A percentile compares a stretch with the other conserved stretches of the same genome.
Evolutionary conservation across 306 rosid genomes (phyloP).

Genomic region (Prunus mume): DNA sequence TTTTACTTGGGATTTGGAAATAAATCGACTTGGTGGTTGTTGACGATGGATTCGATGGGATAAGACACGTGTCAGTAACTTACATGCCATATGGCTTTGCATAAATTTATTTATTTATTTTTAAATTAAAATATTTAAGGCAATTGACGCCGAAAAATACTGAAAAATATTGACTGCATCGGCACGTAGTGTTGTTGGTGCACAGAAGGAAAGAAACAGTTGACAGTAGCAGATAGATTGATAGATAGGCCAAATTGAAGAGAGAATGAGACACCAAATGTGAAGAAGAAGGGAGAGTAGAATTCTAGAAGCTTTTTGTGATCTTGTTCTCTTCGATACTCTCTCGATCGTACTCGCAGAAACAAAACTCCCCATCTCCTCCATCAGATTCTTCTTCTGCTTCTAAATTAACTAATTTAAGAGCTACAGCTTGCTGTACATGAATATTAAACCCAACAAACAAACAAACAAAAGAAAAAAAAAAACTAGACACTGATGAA

Average conservation of each 20-base stretch:
- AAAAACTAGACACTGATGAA: background rate
- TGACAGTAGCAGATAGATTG: background rate
- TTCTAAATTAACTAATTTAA: background rate
- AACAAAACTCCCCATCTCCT: background rate
- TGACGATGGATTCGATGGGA: background rate
- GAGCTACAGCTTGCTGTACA: background rate
- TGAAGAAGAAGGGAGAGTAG: background rate
- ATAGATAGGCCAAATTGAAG: background rate
- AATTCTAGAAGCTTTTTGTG: conserved; percentile 8
- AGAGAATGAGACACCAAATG: background rate
- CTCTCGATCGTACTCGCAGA: background rate
- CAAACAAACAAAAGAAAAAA: background rate
- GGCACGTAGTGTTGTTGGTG: background rate
- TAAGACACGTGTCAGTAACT: background rate
- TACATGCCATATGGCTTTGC: background rate
- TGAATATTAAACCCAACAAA: background rate
- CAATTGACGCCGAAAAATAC: background rate
- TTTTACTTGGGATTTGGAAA: conserved; percentile 6
- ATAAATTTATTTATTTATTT: too few relatives aligned
- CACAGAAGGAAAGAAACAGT: background rate
- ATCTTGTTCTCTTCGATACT: background rate
- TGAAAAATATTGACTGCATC: background rate
- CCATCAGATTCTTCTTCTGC: background rate
- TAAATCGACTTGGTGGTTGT: background rate
- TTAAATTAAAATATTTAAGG: background rate